phyloP scores from a whole-genome alignment of 768 basidiomycete genomes.

The Sarcodon aspratus region DNA sequence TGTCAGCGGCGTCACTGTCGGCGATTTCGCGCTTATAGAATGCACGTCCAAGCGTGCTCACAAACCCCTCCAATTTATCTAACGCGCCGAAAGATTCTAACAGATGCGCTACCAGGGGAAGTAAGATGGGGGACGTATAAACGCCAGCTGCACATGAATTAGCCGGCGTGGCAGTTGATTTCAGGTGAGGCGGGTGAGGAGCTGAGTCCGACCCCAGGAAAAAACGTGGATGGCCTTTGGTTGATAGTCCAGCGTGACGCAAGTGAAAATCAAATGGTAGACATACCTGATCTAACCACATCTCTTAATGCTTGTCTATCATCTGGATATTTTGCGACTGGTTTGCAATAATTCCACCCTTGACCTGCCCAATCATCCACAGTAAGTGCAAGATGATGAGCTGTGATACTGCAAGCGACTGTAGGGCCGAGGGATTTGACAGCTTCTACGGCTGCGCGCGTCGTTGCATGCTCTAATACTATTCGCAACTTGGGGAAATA shows the following conservation, averaged over 20 bases:
- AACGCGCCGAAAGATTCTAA: constrained; percentile 83
- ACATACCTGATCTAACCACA: constrained; percentile 62
- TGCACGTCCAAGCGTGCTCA: constrained; percentile 60
- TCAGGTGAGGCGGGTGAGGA: constrained; percentile 66
- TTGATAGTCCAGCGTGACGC: background rate
- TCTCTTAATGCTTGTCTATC: constrained; percentile 77
- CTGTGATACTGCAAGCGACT: constrained; percentile 94
- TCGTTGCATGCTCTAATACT: constrained; percentile 95
- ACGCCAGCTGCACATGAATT: constrained; percentile 89
- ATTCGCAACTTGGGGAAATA: constrained; percentile 87
- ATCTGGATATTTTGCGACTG: constrained; percentile 91
- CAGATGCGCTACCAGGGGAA: constrained; percentile 83
- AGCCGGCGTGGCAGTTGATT: constrained; percentile 58
- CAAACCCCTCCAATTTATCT: constrained; percentile 73
- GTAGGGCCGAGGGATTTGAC: constrained; percentile 70
- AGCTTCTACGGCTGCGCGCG: constrained; percentile 78
- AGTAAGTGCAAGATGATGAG: constrained; percentile 88
- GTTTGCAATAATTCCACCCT: constrained; percentile 94
- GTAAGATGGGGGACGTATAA: constrained; percentile 86
- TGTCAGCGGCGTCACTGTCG: constrained; percentile 17
- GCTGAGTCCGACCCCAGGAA: constrained; percentile 98
- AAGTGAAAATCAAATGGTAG: background rate
- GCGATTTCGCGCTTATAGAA: constrained; percentile 52
- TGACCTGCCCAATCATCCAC: constrained; percentile 97
- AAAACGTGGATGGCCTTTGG: constrained; percentile 78